Evolutionary conservation across 176 grass and related monocot species (phyloP).

Genomic region (Guadua angustifolia): DNA sequence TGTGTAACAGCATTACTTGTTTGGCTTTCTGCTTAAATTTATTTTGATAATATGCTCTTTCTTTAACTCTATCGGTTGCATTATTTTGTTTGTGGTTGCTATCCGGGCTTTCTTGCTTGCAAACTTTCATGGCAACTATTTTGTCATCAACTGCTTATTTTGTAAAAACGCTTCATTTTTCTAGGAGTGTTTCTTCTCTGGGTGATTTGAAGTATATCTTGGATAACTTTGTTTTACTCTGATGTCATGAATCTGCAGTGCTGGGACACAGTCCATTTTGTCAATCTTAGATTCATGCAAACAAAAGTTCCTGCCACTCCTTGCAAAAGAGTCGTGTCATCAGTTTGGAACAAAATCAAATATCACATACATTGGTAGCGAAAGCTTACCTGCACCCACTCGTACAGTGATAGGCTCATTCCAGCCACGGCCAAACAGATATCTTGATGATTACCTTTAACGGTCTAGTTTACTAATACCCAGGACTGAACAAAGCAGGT

Average conservation of each 20-base stretch:
- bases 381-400: neutral
- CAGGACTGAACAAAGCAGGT: neutral
- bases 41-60: neutral
- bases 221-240: neutral
- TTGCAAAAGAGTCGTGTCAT: conserved; percentile 1
- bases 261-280: neutral
- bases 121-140: neutral
- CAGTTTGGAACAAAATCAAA: neutral
- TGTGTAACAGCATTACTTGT: neutral
- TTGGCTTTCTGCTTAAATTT: neutral
- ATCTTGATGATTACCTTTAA: neutral
- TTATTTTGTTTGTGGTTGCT: conserved; percentile 14
- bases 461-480: conserved; percentile 1
- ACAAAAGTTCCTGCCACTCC: neutral
- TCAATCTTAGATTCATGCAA: too few species aligned
- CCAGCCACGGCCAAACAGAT: neutral
- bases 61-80: neutral
- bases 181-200: neutral
- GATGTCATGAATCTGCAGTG: neutral
- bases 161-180: conserved; percentile 17
- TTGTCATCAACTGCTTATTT: conserved; percentile 1
- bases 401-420: neutral
- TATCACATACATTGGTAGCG: neutral
- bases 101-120: neutral
- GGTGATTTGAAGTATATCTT: neutral